Evolutionary conservation across 495 filamentous ascomycete genomes (phyloP), one percentile per base, ranked within the genome.

Genomic region (Xylaria venustula): DNA sequence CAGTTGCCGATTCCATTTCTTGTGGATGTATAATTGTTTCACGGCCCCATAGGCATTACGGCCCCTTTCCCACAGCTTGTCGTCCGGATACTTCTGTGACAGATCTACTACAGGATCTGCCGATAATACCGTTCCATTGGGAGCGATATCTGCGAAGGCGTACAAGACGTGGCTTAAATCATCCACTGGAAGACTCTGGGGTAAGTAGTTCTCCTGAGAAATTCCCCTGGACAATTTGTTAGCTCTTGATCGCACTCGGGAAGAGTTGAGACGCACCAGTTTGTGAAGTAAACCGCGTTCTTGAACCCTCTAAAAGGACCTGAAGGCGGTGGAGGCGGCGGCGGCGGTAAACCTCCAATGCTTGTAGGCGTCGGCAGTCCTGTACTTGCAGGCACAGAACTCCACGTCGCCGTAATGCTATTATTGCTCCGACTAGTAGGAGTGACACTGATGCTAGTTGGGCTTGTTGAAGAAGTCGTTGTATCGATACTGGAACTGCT

Each of bases 161-260:
- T 96, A 96, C 4, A 96, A 78, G 1, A 96, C 77, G 69, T 96
- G 92, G 11, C 89, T 96, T 53, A 97, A 71, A 48, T 93, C 83
- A 25, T 86, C 79, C 1, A 83, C 91, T 0, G 91, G 90, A 22
- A 97, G 75, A 65, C 92, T 84, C 64, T 91, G 86, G 2, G 90
- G 91, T 48, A 90, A 82, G 68, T 87, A 89, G 56, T 89, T 83
- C 58, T 89, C 81, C 37, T 82, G 88, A 67, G 93, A 92, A 60
- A 93, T 92, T 9, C 85, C 89, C 90, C 90, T 75, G 54, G 37
- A 48, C n/a, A 37, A 12, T 2, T 20, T 23, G 37, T 23, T 23
- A 40, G 22, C 6, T 25, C 49, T 19, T 15, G 26, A 14, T 9
- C 22, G 7, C 3, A 1, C 25, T 19, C 9, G 0, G 25, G 4